phyloP scores from a whole-genome alignment of 306 rosid species.

The Pachyrhizus erosus region DNA sequence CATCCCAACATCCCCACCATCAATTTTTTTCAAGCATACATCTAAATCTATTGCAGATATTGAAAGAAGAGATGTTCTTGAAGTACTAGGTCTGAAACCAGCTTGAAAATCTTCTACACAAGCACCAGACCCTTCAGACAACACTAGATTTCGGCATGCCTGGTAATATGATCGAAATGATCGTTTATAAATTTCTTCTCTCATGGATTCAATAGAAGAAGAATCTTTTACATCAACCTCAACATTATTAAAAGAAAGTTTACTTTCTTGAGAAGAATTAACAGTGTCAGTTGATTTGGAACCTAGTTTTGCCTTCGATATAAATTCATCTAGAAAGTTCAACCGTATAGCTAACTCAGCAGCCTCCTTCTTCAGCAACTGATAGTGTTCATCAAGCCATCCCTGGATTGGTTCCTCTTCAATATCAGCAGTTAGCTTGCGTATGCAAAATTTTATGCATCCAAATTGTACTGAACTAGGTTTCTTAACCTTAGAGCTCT shows the following conservation, averaged over 20 bases:
- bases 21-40: slow-evolving; percentile 81
- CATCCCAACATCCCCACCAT: slow-evolving; percentile 94
- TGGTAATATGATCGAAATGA: slow-evolving; percentile 88
- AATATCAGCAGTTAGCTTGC: slow-evolving; percentile 85
- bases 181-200: slow-evolving; percentile 76
- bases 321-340: slow-evolving; percentile 78
- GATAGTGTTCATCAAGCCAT: slow-evolving; percentile 98
- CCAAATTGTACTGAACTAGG: slow-evolving; percentile 77
- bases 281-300: slow-evolving; percentile 63
- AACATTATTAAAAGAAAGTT: slow-evolving; percentile 58
- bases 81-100: slow-evolving; percentile 88
- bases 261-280: slow-evolving; percentile 69
- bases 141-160: slow-evolving; percentile 78
- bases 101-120: slow-evolving; percentile 80
- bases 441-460: slow-evolving; percentile 81
- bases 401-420: slow-evolving; percentile 99
- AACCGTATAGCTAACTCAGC: slow-evolving; percentile 86
- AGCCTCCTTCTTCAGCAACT: slow-evolving; percentile 90
- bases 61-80: slow-evolving; percentile 85
- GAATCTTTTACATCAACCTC: slow-evolving; percentile 78
- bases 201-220: slow-evolving; percentile 57
- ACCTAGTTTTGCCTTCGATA: slow-evolving; percentile 60
- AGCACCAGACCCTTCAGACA: slow-evolving; percentile 92
- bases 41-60: slow-evolving; percentile 79
- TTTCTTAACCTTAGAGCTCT: slow-evolving; percentile 70